Evolutionary conservation across 2,329 filamentous ascomycete species (phyloP), one percentile per base, ranked within the genome.

Genomic region (Colletotrichum musicola): DNA sequence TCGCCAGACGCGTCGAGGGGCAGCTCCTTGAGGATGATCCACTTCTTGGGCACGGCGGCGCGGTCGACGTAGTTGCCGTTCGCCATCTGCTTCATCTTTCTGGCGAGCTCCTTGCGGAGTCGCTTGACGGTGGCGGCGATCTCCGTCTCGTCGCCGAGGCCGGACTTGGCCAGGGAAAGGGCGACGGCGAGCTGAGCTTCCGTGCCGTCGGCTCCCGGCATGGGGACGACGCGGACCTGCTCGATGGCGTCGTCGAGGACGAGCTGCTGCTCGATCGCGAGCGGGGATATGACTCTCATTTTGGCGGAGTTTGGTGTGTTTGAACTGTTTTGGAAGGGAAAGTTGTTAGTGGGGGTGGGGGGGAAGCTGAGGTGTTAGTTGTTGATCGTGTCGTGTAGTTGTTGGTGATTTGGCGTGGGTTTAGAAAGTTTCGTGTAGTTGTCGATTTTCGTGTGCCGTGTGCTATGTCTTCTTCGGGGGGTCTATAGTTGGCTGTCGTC

Each of bases 261-360:
- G 35, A 57, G 54, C n/a, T 57, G 54, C 54, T 57, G 54, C 54
- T 57, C 38, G 20, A 57, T 57, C 2, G 44, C 54, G 12, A 57
- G 20, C 54, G 54, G 54, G n/a, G 38, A 57, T 25, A 57, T 16
- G 22, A 57, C 14, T 25, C 38, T 57, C 38, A 57, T 44, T 25
- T 57, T 57, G 54, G 3, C 6, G 1, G 38, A 22, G 30, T 57
- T 25, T 6, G 22, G 22, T 25, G 22, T 25, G 22, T 22, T 55
- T 35, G 38, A 10, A 12, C 13, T 14, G 38, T 40, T 14, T 40
- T 40, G 38, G 38, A 25, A 25, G 22, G 22, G 3, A 25, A 25
- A 25, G 22, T 25, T 25, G 22, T 25, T 25, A 25, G 22, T 25
- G 4, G 22, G 22, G 22, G 22, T 25, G 22, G 22, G 22, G 22